Conservation (phyloP, 805 yeast genomes). For the Limtongia smithiae region DNA sequence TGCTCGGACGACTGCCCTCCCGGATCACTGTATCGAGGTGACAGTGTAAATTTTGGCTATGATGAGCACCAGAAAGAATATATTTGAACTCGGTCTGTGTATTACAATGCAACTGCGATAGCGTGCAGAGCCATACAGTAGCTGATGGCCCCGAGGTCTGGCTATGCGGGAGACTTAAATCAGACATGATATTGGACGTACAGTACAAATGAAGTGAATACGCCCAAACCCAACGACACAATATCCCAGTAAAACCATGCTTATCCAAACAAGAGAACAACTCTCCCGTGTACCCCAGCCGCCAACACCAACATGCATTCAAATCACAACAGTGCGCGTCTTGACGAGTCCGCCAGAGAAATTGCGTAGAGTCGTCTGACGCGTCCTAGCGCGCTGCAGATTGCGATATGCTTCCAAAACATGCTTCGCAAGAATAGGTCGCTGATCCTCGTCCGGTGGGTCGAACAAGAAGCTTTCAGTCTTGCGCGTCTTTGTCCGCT, state of each 20-base stretch:
- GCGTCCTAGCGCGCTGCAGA: conserved; percentile 56
- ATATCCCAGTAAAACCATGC: too few relatives aligned
- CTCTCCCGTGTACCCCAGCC: not conserved
- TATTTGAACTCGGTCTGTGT: too few relatives aligned
- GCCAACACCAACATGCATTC: not conserved
- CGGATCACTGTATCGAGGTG: too few relatives aligned
- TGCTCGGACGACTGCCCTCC: too few relatives aligned
- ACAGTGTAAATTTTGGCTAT: too few relatives aligned
- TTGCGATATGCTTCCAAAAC: conserved; percentile 87
- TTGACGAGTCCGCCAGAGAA: conserved; percentile 66
- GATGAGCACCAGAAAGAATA: too few relatives aligned
- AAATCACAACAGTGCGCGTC: conserved; percentile 51
- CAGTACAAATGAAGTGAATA: not conserved
- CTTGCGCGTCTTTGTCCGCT: conserved; percentile 45
- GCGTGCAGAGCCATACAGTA: too few relatives aligned
- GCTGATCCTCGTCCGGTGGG: conserved; percentile 79
- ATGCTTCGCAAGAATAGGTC: conserved; percentile 75
- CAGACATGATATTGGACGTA: not conserved
- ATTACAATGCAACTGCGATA: too few relatives aligned
- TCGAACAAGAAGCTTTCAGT: conserved; percentile 64
- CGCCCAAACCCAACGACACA: not conserved
- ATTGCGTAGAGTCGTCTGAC: conserved; percentile 61
- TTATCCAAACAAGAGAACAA: not conserved
- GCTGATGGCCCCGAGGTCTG: too few relatives aligned
- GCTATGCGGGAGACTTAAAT: too few relatives aligned